phyloP scores from a whole-genome alignment of 2,329 filamentous ascomycete genomes.

The Sporothrix protearum region DNA sequence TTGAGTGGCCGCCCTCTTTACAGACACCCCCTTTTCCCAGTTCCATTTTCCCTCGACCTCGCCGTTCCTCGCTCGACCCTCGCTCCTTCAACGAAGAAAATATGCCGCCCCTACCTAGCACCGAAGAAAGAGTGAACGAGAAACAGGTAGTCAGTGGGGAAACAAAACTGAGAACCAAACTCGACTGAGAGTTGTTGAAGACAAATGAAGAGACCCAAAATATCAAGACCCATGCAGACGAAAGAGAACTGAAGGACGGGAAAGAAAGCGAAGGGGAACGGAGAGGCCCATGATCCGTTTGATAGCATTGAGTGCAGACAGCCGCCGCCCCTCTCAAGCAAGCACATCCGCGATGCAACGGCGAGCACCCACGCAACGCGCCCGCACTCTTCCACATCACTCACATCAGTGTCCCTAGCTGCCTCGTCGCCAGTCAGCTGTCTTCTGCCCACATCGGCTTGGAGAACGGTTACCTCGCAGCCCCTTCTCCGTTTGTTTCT shows the following conservation, averaged over 20 bases:
- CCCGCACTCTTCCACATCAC: not conserved
- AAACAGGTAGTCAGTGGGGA: not conserved
- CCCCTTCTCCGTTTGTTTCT: not conserved
- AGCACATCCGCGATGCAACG: not conserved
- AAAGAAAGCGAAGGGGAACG: not conserved
- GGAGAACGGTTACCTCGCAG: not conserved
- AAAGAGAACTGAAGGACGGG: not conserved
- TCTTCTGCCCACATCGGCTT: not conserved
- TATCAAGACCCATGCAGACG: not conserved
- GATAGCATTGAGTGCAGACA: not conserved
- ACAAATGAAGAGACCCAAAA: not conserved
- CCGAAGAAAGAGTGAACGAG: not conserved
- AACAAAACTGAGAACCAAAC: not conserved
- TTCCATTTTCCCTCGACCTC: not conserved
- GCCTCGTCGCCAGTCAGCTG: not conserved
- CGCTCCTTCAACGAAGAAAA: not conserved
- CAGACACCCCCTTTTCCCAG: constrained; percentile 1
- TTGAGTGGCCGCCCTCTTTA: constrained; percentile 28
- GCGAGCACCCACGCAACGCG: not conserved
- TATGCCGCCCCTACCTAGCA: not conserved
- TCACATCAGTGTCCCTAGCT: not conserved
- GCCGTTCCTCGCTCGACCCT: not conserved
- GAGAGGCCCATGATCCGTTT: not conserved
- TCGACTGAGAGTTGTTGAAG: not conserved
- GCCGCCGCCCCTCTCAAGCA: not conserved